phyloP scores from a whole-genome alignment of 2,329 filamentous ascomycete genomes.

The Fusarium keratoplasticum region DNA sequence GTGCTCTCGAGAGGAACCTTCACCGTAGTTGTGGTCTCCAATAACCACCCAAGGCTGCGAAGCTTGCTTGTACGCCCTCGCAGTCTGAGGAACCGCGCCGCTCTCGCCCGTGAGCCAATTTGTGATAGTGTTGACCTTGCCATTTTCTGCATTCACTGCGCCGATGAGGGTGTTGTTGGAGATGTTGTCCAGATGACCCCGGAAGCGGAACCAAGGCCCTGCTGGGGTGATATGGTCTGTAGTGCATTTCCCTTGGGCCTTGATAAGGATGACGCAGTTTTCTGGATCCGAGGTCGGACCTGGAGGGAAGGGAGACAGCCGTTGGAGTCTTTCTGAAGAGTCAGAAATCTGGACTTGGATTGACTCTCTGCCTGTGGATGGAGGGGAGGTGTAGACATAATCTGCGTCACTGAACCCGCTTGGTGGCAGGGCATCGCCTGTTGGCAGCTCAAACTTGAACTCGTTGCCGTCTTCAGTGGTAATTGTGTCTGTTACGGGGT shows the following conservation, averaged over 20 bases:
- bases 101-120: background rate
- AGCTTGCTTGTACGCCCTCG: background rate
- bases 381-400: background rate
- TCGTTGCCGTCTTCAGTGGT: constrained; percentile 97
- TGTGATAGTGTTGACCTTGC: background rate
- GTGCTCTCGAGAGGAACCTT: background rate
- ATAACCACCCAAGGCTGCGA: background rate
- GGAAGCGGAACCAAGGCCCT: background rate
- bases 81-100: background rate
- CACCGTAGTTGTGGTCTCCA: background rate
- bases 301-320: background rate
- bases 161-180: background rate
- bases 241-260: no score
- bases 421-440: background rate
- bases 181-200: background rate
- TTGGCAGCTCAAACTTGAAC: constrained; percentile 75
- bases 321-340: background rate
- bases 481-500: constrained; percentile 90
- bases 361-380: background rate
- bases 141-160: background rate
- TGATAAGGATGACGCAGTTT: background rate
- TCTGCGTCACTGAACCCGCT: background rate
- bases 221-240: no score
- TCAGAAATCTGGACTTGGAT: no score
- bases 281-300: background rate